Base-by-base conservation (phyloP, 768 basidiomycete species). In the Termitomyces sp. region DNA sequence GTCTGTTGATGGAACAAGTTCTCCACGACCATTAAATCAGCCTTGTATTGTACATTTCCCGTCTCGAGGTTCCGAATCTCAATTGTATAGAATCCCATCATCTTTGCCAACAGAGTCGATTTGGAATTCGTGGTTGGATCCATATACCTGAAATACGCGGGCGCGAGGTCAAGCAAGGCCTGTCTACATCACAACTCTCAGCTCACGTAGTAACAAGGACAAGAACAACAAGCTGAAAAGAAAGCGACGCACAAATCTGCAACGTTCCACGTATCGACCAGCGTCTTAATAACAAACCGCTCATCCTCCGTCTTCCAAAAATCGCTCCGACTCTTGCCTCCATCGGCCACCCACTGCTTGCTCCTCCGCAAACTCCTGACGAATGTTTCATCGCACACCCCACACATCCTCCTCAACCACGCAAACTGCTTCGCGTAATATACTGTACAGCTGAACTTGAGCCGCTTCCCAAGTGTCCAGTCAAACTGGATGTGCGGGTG, bases 381-480 rank as follows among this genome's bases (percentile, higher is more conserved):
- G 62, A 86, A 85, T 0, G 71, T 68, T 49, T 77, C 79, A 50
- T 87, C 85, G 49, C 86, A 84, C 48, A 92, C 76, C 3, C 85
- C 88, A 66, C 89, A 92, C 60, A 85, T 70, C 61, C 74, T 72
- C 45, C 90, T 70, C 22, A 92, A 72, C 26, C 72, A 65, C 65
- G 90, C 88, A 67, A 94, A 94, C 67, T 92, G 87, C 59, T 82
- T 83, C 35, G 91, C 90, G 66, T 88, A 92, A 68, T 91, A 92
- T 13, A 87, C 86, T 16, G 87, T 92, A 66, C 90, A 92, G 66
- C 84, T 86, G 66, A 92, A 85, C 71, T 84, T 86, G 56, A 90
- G 72, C 58, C 83, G 76, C 66, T 87, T 87, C 40, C 89, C 87
- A 51, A 91, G 75, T 2, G 86, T 86, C 81, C 86, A 90, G 58